Conservation (phyloP, 2,329 filamentous ascomycete species). For the Proliferodiscus dingleyae region DNA sequence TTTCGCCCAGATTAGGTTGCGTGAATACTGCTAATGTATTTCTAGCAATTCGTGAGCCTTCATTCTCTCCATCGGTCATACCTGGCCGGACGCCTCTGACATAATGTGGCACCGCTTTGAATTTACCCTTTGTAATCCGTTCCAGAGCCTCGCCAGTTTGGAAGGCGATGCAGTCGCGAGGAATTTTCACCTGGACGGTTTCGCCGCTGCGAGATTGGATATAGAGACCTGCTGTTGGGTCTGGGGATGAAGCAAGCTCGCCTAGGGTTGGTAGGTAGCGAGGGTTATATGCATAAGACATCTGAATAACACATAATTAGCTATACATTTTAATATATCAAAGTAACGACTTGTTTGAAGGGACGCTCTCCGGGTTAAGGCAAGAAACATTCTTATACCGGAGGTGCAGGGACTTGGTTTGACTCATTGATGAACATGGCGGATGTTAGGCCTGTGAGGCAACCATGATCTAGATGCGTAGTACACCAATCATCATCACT, state of each 20-base stretch:
- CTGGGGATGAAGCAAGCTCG: conserved; percentile 72
- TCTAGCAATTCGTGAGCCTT: conserved; percentile 55
- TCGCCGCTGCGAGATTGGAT: conserved; percentile 80
- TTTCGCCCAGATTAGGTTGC: conserved; percentile 84
- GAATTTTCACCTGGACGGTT: conserved; percentile 88
- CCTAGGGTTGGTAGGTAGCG: conserved; percentile 46
- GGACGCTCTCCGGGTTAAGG: too few relatives aligned
- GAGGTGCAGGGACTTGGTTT: conserved; percentile 32
- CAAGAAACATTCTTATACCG: conserved; percentile 20
- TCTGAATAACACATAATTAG: conserved; percentile 3
- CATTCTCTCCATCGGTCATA: conserved; percentile 32
- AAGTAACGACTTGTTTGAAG: too few relatives aligned
- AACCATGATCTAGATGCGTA: conserved; percentile 85
- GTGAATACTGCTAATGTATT: conserved; percentile 97
- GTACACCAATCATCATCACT: conserved; percentile 91
- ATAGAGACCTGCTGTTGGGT: conserved; percentile 84
- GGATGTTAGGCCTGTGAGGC: conserved; percentile 86
- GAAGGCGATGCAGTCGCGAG: conserved; percentile 86
- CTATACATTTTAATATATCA: background rate
- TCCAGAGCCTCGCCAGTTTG: conserved; percentile 93
- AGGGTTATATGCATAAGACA: conserved; percentile 28
- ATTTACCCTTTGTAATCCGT: conserved; percentile 82
- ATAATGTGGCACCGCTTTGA: conserved; percentile 94
- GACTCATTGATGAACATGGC: conserved; percentile 93
- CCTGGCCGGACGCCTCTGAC: conserved; percentile 69